phyloP scores from a whole-genome alignment of 345 rosid species.

The Cardamine occulta region DNA sequence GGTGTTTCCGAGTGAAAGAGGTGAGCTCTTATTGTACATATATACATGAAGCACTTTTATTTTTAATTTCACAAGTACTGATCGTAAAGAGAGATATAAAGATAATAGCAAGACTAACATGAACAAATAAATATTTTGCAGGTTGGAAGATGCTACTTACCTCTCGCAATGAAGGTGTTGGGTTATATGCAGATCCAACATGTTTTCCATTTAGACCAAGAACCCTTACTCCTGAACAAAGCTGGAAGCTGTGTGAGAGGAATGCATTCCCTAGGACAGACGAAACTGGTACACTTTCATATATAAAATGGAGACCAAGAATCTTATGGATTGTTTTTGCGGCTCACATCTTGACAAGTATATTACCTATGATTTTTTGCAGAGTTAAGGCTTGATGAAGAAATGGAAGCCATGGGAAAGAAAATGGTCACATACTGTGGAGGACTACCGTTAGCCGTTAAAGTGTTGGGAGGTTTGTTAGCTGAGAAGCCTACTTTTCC shows the following conservation, averaged over 20 bases:
- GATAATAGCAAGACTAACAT: neutral
- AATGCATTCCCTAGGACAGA: neutral
- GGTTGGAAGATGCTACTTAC: neutral
- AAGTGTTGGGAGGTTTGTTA: constrained; percentile 15
- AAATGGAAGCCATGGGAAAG: constrained; percentile 7
- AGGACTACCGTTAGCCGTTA: constrained; percentile 10
- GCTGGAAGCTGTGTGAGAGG: constrained; percentile 38
- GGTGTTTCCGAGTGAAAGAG: neutral
- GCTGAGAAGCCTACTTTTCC: neutral
- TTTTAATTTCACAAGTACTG: too few species aligned
- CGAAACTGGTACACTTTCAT: constrained; percentile 4
- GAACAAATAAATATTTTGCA: neutral
- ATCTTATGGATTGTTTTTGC: neutral
- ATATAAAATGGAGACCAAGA: neutral
- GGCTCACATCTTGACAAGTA: neutral
- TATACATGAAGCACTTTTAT: too few species aligned
- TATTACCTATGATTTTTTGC: neutral
- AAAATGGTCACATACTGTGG: constrained; percentile 12
- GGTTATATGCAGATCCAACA: neutral
- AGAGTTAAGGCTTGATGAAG: neutral
- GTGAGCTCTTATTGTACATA: neutral
- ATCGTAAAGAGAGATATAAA: too few species aligned
- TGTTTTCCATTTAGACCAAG: neutral
- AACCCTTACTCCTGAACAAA: constrained; percentile 27
- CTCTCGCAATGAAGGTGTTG: neutral